These are phyloP conservation scores for Xylariaceae sp. DNA, from an alignment of 2,329 filamentous ascomycete genomes.

Conservation along the genomic window DNA sequence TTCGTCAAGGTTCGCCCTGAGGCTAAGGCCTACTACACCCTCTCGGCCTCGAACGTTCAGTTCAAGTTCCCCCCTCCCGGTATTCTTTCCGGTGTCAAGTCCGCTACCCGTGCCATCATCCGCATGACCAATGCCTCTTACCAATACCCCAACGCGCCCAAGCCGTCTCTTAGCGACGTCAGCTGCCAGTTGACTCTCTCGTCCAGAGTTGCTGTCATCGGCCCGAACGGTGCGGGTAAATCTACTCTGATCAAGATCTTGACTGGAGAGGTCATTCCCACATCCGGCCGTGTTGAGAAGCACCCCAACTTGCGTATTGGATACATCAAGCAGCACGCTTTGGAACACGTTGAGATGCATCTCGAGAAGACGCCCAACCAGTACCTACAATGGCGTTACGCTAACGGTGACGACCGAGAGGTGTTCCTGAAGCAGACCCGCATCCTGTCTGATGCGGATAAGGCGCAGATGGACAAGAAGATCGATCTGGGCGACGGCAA, in stretches of 20 bases:
- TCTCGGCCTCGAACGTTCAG: conserved; percentile 79
- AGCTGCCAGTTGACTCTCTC: conserved; percentile 85
- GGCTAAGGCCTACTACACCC: conserved; percentile 96
- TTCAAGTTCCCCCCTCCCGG: conserved; percentile 98
- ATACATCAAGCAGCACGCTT: conserved; percentile 98
- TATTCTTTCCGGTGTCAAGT: conserved; percentile 93
- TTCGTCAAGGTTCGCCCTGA: conserved; percentile 91
- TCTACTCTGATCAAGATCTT: conserved; percentile 97
- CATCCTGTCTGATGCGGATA: conserved; percentile 77
- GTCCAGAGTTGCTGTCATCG: conserved; percentile 92
- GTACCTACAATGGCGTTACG: conserved; percentile 97
- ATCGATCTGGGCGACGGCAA: conserved; percentile 82
- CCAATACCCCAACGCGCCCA: conserved; percentile 84
- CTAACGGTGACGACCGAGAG: conserved; percentile 93
- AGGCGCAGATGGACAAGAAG: conserved; percentile 83
- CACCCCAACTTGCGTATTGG: conserved; percentile 98
- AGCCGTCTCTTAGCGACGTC: conserved; percentile 82
- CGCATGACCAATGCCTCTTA: conserved; percentile 89
- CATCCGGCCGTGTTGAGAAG: conserved; percentile 85
- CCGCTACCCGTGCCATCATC: conserved; percentile 85
- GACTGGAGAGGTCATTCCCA: conserved; percentile 85
- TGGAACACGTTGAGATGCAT: conserved; percentile 99
- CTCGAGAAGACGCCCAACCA: conserved; percentile 98
- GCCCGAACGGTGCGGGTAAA: conserved; percentile 95
- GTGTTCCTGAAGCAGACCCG: conserved; percentile 97